phyloP scores from a whole-genome alignment of 208 protist species.

The Spongospora subterranea region DNA sequence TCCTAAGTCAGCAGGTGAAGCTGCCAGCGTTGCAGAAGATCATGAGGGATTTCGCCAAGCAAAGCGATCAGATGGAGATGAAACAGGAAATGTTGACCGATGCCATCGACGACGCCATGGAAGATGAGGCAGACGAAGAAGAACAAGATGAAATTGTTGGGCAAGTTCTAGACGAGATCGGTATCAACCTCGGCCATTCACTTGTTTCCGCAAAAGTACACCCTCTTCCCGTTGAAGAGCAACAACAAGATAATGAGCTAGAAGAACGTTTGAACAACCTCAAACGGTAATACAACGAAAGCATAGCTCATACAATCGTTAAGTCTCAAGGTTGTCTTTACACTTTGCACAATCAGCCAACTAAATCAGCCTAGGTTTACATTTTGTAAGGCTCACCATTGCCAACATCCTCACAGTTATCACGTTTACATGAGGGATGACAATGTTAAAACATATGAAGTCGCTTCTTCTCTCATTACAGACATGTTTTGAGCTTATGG shows the following conservation, averaged over 20 bases:
- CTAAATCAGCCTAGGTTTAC: too few species aligned
- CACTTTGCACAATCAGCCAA: too few species aligned
- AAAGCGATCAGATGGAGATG: conserved; percentile 63
- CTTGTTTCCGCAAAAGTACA: conserved; percentile 41
- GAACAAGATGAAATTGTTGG: conserved; percentile 57
- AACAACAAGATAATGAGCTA: conserved; percentile 59
- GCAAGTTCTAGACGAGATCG: conserved; percentile 62
- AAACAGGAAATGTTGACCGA: conserved; percentile 61
- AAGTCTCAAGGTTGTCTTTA: too few species aligned
- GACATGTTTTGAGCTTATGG: too few species aligned
- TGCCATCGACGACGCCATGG: conserved; percentile 57
- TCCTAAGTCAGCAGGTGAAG: conserved; percentile 50
- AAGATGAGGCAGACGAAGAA: conserved; percentile 58
- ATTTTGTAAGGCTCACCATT: too few species aligned
- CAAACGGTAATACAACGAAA: conserved; percentile 32
- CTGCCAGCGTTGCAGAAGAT: conserved; percentile 58
- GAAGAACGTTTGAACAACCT: conserved; percentile 58
- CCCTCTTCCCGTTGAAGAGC: neutral
- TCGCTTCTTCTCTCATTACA: too few species aligned
- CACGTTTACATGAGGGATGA: too few species aligned
- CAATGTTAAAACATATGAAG: too few species aligned
- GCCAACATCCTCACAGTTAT: too few species aligned
- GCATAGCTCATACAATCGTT: too few species aligned
- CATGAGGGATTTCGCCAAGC: conserved; percentile 60
- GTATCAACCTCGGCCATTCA: conserved; percentile 54